Evolutionary conservation across 495 filamentous ascomycete genomes (phyloP), one percentile per base, ranked within the genome.

Genomic region (Aspergillus asperescens): DNA sequence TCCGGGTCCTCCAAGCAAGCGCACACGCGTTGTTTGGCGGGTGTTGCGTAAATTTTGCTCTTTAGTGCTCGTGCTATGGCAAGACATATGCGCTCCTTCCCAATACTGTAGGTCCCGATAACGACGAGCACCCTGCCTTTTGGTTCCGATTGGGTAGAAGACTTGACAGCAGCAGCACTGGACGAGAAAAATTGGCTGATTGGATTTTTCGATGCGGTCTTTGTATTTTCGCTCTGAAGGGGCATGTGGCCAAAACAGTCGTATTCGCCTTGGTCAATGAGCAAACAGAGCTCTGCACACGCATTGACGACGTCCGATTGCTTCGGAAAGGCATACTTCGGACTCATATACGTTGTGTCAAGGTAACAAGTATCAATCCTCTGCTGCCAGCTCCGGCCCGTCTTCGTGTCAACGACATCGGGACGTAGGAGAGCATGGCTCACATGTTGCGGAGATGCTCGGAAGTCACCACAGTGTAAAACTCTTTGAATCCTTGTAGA

Each of bases 81-180:
- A 16, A 94, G 69, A 67, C 93, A 97, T 60, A 99, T 88, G 48
- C 90, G 84, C 66, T 99, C 93, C 72, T 99, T 99, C 66, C 93
- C 93, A 58, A 99, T 99, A 53, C 83, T 89, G 72, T 99, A 99
- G 2, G 93, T 99, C 48, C 93, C 93, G 55, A 96, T 90, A 7
- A 99, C 81, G 16, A 99, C 87, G 1, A 99, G 79, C 7, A 99
- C 78, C 18, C 89, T 83, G 37, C 82, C 83, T n/a, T 71, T 63
- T 1, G 50, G 39, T 9, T 50, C n/a, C 1, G 45, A 7, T 45
- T 32, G 47, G 1, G 60, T 40, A 22, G 53, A 46, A 8, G 52
- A 2, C 13, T 58, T 32, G 15, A 18, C n/a, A 0, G 57, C 39
- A 12, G 51, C 50, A 4, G 64, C 62, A 0, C 62, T 51, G 8